Base-by-base conservation (phyloP, 345 rosid genomes). In the Isatis tinctoria region DNA sequence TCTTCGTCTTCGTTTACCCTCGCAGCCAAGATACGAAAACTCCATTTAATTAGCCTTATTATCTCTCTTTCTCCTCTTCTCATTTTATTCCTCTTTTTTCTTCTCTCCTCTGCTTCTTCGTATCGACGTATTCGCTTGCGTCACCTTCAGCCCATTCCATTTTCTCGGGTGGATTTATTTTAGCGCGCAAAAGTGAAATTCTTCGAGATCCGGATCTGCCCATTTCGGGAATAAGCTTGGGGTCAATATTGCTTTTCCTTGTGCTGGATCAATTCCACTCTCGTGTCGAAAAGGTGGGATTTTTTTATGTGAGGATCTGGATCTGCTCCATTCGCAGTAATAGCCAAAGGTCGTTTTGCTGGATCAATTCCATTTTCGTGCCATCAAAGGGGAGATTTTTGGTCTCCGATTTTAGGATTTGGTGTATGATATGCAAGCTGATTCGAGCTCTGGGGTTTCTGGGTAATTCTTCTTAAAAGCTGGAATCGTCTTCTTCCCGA, bases 71-170 rank as follows among this genome's bases (percentile, higher is more conserved):
- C 47, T 70, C 36, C 24, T 16, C 53, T 20, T 49, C 56, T 63
- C 62, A 9, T 10, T 14, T 28, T 30, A 13, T 30, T 64, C 43
- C 60, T 26, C 33, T 13, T 17, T 10, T n/a, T 8, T 4, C n/a
- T 52, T 8, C 5, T 58, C 9, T 48, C 52, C 20, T 18, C 49
- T 51, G 3, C 26, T 59, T 59, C 78, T 66, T 74, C 65, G n/a
- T 33, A 60, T 75, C 32, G 62, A n/a, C 62, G 79, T 68, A 12
- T 33, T n/a, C 49, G 70, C 64, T 69, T 69, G 10, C 74, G 70
- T 69, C 74, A 75, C 68, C 59, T 65, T 36, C 52, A 35, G 47
- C 65, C 60, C 68, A 22, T 11, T 40, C 49, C 65, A 41, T 54
- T 68, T 47, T 69, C 49, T 43, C 35, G 4, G 35, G n/a, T 16